phyloP scores from a whole-genome alignment of 2,329 filamentous ascomycete species.

The Aspergillus puulaauensis region DNA sequence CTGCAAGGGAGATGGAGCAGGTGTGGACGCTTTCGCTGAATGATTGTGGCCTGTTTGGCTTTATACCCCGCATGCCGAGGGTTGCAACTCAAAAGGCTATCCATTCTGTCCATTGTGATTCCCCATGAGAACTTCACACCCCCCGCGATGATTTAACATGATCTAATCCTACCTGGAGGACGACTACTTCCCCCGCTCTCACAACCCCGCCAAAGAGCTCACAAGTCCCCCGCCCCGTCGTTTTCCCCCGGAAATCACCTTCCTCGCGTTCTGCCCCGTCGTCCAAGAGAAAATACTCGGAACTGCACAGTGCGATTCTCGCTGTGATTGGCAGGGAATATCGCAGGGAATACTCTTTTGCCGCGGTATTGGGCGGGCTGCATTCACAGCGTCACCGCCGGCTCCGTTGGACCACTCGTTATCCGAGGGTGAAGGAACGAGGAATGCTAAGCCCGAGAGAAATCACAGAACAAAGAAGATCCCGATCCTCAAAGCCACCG shows the following conservation, averaged over 20 bases:
- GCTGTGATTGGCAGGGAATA: neutral
- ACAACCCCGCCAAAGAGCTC: neutral
- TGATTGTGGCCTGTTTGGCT: neutral
- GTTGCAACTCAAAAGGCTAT: neutral
- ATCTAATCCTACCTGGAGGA: neutral
- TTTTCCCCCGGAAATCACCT: neutral
- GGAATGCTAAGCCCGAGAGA: neutral
- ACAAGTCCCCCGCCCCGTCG: neutral
- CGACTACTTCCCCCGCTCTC: neutral
- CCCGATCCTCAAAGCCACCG: neutral
- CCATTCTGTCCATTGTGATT: neutral
- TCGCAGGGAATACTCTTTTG: neutral
- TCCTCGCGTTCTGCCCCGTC: neutral
- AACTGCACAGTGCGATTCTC: neutral
- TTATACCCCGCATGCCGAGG: slow-evolving; percentile 15
- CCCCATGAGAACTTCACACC: slow-evolving; percentile 1
- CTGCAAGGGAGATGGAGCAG: slow-evolving; percentile 10
- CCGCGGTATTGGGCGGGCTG: neutral
- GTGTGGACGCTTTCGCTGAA: neutral
- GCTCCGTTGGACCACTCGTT: neutral
- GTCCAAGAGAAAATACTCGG: too few species aligned
- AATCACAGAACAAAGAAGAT: neutral
- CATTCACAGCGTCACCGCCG: neutral
- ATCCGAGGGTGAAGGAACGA: slow-evolving; percentile 1
- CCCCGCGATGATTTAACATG: slow-evolving; percentile 1